Evolutionary conservation across 2,329 filamentous ascomycete genomes (phyloP), one percentile per base, ranked within the genome.

Genomic region (Chaetomium olivaceum): DNA sequence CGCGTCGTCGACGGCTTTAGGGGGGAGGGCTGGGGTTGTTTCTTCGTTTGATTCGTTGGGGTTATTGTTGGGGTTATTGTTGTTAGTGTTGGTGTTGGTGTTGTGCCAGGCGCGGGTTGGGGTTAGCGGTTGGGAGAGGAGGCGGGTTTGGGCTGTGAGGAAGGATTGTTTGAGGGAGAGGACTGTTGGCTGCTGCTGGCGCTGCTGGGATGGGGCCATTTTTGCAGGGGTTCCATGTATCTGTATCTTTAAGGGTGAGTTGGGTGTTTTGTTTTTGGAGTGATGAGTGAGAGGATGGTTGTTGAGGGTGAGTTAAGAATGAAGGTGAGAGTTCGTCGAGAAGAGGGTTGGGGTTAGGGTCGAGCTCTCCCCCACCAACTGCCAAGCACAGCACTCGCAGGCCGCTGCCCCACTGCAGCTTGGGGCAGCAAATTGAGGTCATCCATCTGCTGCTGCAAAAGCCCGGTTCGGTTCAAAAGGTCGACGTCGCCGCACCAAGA

Each of bases 81-180:
- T 74, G 75, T 87, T 83, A 66, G 78, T 83, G 61, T 88, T 77
- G 27, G 79, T 74, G 75, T 87, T 83, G 66, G 78, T 73, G 14
- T 76, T 74, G 61, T 79, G 82, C 81, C 87, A 86, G 65, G 81
- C 73, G 43, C 81, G 79, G 1, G 87, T 86, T 0, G 85, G 85
- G 14, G 79, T 73, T 64, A 89, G 80, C 14, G 84, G 81, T 70
- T 86, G 85, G 0, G 87, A 85, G 57, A 92, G 82, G 36, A 86
- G 80, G 12, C 86, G 85, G 62, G 86, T 88, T 73, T 91, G 88
- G 6, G 81, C 77, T 54, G 81, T 80, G 43, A 91, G 80, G 75
- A 92, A 92, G 66, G 81, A 74, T 58, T 87, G 84, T 74, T 92
- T 92, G 62, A 88, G 80, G 27, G 85, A 80, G 56, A 88, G 80